Evolutionary conservation across 176 grass and related monocot species (phyloP).

Genomic region (Avena sativa): DNA sequence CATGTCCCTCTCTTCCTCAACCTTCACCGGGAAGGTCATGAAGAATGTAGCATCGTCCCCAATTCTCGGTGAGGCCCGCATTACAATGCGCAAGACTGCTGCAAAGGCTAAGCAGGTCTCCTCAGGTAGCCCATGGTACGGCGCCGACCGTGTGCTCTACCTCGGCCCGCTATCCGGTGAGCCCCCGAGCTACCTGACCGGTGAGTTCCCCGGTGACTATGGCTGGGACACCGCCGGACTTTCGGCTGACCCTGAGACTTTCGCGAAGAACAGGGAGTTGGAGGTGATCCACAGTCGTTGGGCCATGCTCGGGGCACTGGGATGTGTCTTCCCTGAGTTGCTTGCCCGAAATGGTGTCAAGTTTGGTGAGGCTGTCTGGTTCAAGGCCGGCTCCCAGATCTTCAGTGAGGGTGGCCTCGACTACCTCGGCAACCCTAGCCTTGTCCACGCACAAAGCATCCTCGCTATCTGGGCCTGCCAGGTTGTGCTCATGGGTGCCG

Average conservation of each 20-base stretch:
- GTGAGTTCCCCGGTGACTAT: not conserved
- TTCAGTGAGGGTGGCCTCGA: not conserved
- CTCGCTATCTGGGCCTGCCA: constrained; percentile 3
- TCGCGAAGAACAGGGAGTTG: constrained; percentile 9
- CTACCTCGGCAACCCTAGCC: not conserved
- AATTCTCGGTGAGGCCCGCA: too few species aligned
- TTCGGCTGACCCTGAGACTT: not conserved
- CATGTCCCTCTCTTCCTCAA: too few species aligned
- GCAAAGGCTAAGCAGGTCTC: too few species aligned
- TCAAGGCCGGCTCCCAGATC: constrained; percentile 3
- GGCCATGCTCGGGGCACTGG: constrained; percentile 15
- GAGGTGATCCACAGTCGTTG: not conserved
- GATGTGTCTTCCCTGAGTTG: constrained; percentile 15
- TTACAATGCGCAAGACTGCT: too few species aligned
- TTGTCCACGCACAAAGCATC: not conserved
- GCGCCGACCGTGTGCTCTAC: too few species aligned
- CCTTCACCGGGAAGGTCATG: too few species aligned
- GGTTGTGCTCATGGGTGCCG: constrained; percentile 11
- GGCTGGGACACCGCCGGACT: not conserved
- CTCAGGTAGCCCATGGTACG: too few species aligned
- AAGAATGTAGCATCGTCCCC: too few species aligned
- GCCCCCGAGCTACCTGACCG: not conserved
- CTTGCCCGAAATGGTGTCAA: not conserved
- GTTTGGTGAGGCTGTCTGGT: not conserved
- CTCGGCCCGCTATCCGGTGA: too few species aligned